These are phyloP conservation scores for Lachancea dasiensis DNA, from an alignment of 805 yeast genomes.

Conservation along the genomic window DNA sequence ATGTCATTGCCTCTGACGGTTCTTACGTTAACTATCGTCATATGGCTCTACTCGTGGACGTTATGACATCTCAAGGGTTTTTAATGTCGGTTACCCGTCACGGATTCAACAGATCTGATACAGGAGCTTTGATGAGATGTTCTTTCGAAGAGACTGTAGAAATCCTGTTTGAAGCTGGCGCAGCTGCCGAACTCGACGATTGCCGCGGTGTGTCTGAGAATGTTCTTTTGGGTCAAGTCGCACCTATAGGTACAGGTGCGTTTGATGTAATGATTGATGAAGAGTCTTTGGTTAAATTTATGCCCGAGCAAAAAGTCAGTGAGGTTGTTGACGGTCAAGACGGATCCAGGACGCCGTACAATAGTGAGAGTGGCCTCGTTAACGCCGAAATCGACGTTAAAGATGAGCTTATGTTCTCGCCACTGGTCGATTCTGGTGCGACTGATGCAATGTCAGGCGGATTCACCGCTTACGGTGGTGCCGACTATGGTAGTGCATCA, in stretches of 20 bases:
- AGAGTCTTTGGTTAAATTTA: conserved; percentile 56
- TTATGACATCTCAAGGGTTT: conserved; percentile 98
- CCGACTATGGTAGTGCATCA: conserved; percentile 54
- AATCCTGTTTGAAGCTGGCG: conserved; percentile 95
- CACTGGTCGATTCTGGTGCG: conserved; percentile 81
- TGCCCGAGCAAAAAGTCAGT: conserved; percentile 38
- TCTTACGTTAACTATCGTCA: conserved; percentile 98
- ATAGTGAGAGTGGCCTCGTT: conserved; percentile 51
- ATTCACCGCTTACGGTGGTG: conserved; percentile 83
- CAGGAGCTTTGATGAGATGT: conserved; percentile 99
- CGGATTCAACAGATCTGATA: conserved; percentile 97
- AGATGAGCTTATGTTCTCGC: conserved; percentile 86
- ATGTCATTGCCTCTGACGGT: conserved; percentile 99
- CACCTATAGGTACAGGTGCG: conserved; percentile 98
- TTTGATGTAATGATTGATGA: conserved; percentile 95
- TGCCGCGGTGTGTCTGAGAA: conserved; percentile 98
- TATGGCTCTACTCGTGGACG: conserved; percentile 94
- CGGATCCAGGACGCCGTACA: conserved; percentile 92
- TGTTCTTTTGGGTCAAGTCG: conserved; percentile 95
- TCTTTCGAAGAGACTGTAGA: conserved; percentile 99
- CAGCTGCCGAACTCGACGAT: conserved; percentile 95
- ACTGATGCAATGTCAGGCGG: conserved; percentile 73
- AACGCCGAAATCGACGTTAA: conserved; percentile 57
- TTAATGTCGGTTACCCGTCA: conserved; percentile 99
- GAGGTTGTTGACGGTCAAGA: conserved; percentile 44